Percentiles rank a stretch among this genome's conserved stretches.
Evolutionary conservation across 805 yeast species (phyloP).

Genomic region (Ogataea angusta): DNA sequence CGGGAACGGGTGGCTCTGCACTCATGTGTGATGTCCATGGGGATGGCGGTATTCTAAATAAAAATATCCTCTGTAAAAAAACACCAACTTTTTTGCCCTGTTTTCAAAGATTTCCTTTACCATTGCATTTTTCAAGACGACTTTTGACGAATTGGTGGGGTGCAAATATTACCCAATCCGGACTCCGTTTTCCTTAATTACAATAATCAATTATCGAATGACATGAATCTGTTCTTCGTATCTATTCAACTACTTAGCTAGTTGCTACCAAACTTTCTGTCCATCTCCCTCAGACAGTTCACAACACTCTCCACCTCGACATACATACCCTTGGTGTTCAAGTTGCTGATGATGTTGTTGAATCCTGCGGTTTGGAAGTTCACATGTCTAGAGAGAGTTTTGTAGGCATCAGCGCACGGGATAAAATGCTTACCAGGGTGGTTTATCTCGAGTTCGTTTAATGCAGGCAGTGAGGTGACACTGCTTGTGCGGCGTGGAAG

Average conservation of each 20-base stretch:
- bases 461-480: constrained; percentile 24
- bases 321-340: constrained; percentile 80
- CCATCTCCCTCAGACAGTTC: constrained; percentile 76
- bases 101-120: background rate
- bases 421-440: constrained; percentile 53
- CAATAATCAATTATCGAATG: background rate
- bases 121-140: background rate
- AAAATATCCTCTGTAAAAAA: constrained; percentile 7
- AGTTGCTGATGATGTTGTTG: constrained; percentile 66
- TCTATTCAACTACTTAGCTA: constrained; percentile 6
- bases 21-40: constrained; percentile 3
- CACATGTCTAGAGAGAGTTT: constrained; percentile 78
- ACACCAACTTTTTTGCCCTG: constrained; percentile 2
- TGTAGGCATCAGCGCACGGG: constrained; percentile 88
- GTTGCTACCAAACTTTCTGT: constrained; percentile 49
- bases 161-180: constrained; percentile 7
- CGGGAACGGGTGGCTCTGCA: constrained; percentile 7
- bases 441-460: constrained; percentile 28
- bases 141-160: constrained; percentile 3
- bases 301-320: constrained; percentile 92
- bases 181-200: background rate
- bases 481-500: constrained; percentile 18
- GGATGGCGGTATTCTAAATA: background rate
- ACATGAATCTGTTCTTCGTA: background rate
- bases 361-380: constrained; percentile 72